phyloP scores from a whole-genome alignment of 805 yeast species.

The Saturnispora gosingensis region DNA sequence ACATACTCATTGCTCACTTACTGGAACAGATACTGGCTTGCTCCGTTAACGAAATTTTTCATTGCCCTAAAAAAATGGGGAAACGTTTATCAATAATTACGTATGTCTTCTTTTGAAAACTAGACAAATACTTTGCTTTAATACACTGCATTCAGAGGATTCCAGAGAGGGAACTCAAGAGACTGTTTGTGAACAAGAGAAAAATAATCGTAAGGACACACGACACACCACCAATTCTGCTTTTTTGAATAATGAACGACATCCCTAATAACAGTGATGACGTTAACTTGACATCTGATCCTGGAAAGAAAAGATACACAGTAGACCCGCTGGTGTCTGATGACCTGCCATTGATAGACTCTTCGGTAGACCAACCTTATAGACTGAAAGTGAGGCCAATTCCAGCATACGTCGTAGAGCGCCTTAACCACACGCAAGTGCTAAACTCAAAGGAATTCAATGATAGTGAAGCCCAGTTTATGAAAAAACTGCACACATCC shows the following conservation, averaged over 20 bases:
- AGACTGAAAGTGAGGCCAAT: neutral
- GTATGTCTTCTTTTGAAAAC: neutral
- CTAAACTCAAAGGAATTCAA: neutral
- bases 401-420: constrained; percentile 16
- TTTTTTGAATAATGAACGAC: neutral
- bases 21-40: neutral
- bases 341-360: neutral
- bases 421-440: constrained; percentile 6
- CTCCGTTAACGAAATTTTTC: neutral
- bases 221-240: neutral
- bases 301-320: neutral
- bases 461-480: neutral
- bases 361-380: neutral
- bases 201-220: too few relatives aligned
- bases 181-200: too few relatives aligned
- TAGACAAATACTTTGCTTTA: neutral
- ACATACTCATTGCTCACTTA: neutral
- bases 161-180: too few relatives aligned
- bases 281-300: neutral
- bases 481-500: neutral
- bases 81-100: neutral
- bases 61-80: neutral
- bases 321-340: neutral
- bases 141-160: neutral
- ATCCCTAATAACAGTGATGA: neutral